phyloP scores from a whole-genome alignment of 2,329 filamentous ascomycete genomes.

The Calonectria naviculata region DNA sequence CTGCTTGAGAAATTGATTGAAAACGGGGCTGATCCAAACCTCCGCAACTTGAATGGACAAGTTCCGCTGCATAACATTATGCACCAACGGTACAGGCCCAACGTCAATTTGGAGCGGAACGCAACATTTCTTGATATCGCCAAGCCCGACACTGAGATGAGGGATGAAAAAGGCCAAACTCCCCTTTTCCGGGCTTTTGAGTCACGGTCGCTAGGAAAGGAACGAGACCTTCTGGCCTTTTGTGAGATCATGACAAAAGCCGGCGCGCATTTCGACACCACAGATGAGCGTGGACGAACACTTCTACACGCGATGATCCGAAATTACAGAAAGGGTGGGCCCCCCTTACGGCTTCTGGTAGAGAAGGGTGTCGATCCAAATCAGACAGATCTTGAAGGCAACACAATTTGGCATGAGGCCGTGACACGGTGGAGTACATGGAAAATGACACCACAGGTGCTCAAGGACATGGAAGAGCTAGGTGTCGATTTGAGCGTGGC shows the following conservation, averaged over 20 bases:
- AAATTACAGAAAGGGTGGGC: neutral
- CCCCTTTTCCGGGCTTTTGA: neutral
- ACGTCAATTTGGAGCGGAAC: too few relatives aligned
- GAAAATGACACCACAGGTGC: neutral
- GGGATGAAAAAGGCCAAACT: neutral
- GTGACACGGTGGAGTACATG: neutral
- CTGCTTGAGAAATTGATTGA: neutral
- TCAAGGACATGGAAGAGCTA: constrained; percentile 10
- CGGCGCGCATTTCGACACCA: neutral
- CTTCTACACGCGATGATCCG: neutral
- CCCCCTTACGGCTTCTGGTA: neutral
- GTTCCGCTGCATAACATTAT: neutral
- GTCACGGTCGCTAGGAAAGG: neutral
- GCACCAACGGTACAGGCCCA: too few relatives aligned
- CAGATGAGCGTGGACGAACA: neutral
- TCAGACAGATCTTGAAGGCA: neutral
- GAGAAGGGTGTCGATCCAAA: neutral
- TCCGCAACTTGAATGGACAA: neutral
- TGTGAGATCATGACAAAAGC: neutral
- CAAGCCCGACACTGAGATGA: neutral
- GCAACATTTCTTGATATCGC: neutral
- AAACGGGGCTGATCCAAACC: neutral
- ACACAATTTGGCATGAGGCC: neutral
- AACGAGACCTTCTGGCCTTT: neutral
- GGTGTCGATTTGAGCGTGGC: constrained; percentile 23